Percentiles rank a stretch among this genome's conserved stretches.
Conservation (phyloP, 345 rosid genomes). For the Gossypium herbaceum region DNA sequence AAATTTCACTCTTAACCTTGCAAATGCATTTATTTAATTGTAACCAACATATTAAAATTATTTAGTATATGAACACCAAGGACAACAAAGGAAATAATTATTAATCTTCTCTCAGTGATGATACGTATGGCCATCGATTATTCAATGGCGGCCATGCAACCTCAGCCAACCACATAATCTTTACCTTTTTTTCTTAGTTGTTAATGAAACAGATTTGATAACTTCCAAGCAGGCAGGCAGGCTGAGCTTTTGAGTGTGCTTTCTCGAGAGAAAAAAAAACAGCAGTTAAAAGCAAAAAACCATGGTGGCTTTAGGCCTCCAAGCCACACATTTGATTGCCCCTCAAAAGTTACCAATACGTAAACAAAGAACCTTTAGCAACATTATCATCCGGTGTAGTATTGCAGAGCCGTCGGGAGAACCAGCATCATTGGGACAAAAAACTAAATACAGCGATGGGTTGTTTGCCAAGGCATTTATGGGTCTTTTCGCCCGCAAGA, state of each 20-base stretch:
- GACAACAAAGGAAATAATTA: neutral
- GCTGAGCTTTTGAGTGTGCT: neutral
- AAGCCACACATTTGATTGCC: slow-evolving; percentile 27
- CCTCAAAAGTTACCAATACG: slow-evolving; percentile 14
- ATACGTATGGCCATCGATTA: slow-evolving; percentile 1
- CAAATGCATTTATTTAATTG: neutral
- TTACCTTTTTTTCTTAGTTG: neutral
- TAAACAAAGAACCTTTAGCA: slow-evolving; percentile 12
- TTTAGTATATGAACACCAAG: neutral
- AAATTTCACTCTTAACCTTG: neutral
- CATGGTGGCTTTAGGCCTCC: slow-evolving; percentile 70
- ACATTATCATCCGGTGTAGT: slow-evolving; percentile 42
- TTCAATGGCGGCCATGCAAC: neutral
- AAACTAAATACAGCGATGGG: slow-evolving; percentile 75
- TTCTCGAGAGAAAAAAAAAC: neutral
- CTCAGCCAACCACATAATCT: neutral
- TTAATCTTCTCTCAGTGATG: neutral
- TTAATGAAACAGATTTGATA: neutral
- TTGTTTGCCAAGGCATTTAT: slow-evolving; percentile 75
- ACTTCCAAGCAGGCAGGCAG: too few species aligned
- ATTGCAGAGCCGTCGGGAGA: slow-evolving; percentile 75
- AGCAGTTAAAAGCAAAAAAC: slow-evolving; percentile 8
- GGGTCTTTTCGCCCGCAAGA: slow-evolving; percentile 78
- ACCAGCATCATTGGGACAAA: slow-evolving; percentile 89
- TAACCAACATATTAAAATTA: neutral